Percentiles rank a stretch among this genome's conserved stretches.
Evolutionary conservation across 371 early-diverging fungal species (phyloP).

Genomic region (Rhizomucor miehei): DNA sequence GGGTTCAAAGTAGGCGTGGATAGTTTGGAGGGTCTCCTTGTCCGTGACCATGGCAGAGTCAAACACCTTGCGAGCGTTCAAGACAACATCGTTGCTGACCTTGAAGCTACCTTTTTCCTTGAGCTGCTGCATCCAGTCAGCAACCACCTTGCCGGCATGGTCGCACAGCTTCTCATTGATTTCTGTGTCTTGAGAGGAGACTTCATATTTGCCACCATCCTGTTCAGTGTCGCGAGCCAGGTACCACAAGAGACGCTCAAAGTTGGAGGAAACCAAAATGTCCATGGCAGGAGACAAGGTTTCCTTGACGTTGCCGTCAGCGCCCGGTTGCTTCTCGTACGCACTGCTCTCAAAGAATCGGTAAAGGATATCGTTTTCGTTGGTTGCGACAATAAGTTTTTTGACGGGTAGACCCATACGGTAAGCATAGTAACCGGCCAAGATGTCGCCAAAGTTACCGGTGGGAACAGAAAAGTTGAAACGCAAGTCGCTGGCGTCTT

Average conservation of each 20-base stretch:
- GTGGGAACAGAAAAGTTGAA: slow-evolving; percentile 91
- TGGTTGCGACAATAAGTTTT: slow-evolving; percentile 87
- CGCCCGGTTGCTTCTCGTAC: slow-evolving; percentile 71
- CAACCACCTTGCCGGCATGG: slow-evolving; percentile 60
- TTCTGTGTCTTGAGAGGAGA: slow-evolving; percentile 20
- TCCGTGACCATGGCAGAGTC: slow-evolving; percentile 78
- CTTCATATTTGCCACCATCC: slow-evolving; percentile 24
- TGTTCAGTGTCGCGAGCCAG: slow-evolving; percentile 63
- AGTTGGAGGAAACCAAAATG: slow-evolving; percentile 92
- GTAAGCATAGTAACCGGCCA: slow-evolving; percentile 92
- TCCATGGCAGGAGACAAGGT: slow-evolving; percentile 98
- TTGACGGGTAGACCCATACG: slow-evolving; percentile 90
- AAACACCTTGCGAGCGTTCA: slow-evolving; percentile 71
- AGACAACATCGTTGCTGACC: slow-evolving; percentile 61
- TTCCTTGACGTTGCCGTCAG: slow-evolving; percentile 65
- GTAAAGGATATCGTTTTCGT: slow-evolving; percentile 95
- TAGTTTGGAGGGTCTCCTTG: slow-evolving; percentile 70
- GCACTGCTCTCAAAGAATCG: slow-evolving; percentile 86
- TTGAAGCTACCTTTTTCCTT: slow-evolving; percentile 70
- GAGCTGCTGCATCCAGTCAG: slow-evolving; percentile 80
- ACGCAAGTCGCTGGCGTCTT: slow-evolving; percentile 43
- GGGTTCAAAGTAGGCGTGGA: slow-evolving; percentile 65
- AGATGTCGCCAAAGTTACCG: slow-evolving; percentile 98
- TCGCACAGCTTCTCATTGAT: slow-evolving; percentile 38
- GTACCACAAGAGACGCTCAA: slow-evolving; percentile 95